Evolutionary conservation across 2,329 filamentous ascomycete species (phyloP), one percentile per base, ranked within the genome.

Genomic region (Colletotrichum graminicola): DNA sequence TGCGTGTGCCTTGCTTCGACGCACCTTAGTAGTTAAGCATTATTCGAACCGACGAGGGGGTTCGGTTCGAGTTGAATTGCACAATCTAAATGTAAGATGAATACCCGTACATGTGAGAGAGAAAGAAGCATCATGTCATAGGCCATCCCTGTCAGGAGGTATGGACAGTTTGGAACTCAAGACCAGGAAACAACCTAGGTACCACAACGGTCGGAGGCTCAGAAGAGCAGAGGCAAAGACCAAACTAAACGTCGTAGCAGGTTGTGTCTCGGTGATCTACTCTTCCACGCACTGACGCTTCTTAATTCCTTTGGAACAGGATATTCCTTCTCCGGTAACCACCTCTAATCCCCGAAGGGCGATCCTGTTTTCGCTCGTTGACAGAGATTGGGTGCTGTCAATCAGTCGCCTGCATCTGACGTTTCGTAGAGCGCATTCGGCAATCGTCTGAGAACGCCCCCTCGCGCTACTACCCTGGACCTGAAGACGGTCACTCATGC

Each of bases 221-320:
- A 65, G 36, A 18, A n/a, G 45, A 32, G 21, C n/a, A 43, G 36
- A 32, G 11, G 29, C 29, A 47, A 52, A 63, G 57, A 62, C 61
- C 67, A 66, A 61, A 61, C 52, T 59, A 73, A 68, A 67, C 73
- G 55, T 73, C 75, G 76, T 76, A 79, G 78, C 77, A 79, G 79
- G 79, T 79, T 79, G 82, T 83, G 82, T 83, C 81, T 83, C 78
- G 76, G 77, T 76, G 73, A 68, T 70, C 71, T 73, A 76, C 61
- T 62, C 55, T 56, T 66, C 66, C 66, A 73, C 64, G 72, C 72
- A 73, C 73, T 71, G 70, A 67, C 72, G 45, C 51, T 56, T 29
- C 23, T 52, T 45, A 36, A 12, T 26, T 43, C 34, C 5, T 41
- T 57, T 36, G 55, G 55, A 56, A 64, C 55, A 68, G 60, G 66